A percentile compares a stretch with the other conserved stretches of the same genome.
Evolutionary conservation across 192 early-diverging fungal species (phyloP).

Genomic region (Backusella circina): DNA sequence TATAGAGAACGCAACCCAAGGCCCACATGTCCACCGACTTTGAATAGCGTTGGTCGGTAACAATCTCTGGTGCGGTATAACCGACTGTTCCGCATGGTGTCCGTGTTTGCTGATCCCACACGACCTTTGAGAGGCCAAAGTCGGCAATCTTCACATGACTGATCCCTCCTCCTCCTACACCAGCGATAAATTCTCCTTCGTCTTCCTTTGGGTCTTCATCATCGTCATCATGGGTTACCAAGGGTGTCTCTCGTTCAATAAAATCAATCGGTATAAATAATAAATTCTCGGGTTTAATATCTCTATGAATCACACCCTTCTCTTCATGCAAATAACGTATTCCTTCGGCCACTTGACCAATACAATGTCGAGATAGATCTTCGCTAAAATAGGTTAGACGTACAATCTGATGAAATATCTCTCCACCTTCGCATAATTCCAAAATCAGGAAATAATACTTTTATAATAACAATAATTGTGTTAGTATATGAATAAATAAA

Average conservation of each 20-base stretch:
- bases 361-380: constrained; percentile 71
- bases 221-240: constrained; percentile 40
- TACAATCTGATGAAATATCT: constrained; percentile 86
- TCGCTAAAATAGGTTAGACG: constrained; percentile 82
- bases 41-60: constrained; percentile 77
- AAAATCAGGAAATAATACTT: constrained; percentile 75
- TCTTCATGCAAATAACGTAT: constrained; percentile 84
- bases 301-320: constrained; percentile 76
- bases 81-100: constrained; percentile 93
- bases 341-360: constrained; percentile 84
- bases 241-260: constrained; percentile 17
- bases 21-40: constrained; percentile 87
- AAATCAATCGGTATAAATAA: constrained; percentile 72
- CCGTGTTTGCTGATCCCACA: constrained; percentile 79
- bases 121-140: constrained; percentile 87
- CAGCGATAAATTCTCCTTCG: constrained; percentile 70
- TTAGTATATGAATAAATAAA: neutral
- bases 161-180: constrained; percentile 79
- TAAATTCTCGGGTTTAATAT: constrained; percentile 94
- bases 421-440: constrained; percentile 85
- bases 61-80: constrained; percentile 94
- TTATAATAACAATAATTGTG: too few relatives aligned
- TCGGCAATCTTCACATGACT: constrained; percentile 85
- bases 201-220: constrained; percentile 66
- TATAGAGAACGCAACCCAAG: constrained; percentile 82